Conservation (phyloP, 495 filamentous ascomycete species). For the Daldinia vernicosa region DNA sequence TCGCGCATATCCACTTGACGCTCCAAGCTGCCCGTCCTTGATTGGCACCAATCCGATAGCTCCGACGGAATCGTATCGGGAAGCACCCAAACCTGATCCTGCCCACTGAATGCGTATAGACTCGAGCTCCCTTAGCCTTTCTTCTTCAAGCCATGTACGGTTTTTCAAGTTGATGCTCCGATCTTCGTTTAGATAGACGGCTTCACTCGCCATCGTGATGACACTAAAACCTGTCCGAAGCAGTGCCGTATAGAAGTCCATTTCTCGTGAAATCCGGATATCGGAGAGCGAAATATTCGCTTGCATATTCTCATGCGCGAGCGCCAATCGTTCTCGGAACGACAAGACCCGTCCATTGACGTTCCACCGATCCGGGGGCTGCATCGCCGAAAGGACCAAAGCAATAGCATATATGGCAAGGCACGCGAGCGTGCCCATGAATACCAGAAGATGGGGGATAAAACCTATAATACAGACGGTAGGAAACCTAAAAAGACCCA, state of each 20-base stretch:
- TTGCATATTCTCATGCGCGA: constrained; percentile 88
- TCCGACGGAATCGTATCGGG: constrained; percentile 58
- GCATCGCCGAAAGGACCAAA: constrained; percentile 76
- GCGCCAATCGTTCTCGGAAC: constrained; percentile 59
- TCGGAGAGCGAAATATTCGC: constrained; percentile 84
- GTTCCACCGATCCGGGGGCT: constrained; percentile 54
- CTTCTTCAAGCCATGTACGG: constrained; percentile 94
- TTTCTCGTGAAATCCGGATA: constrained; percentile 78
- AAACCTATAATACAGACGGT: constrained; percentile 96
- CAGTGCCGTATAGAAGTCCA: constrained; percentile 94
- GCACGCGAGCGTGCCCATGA: constrained; percentile 80
- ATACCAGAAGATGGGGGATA: constrained; percentile 86
- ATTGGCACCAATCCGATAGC: constrained; percentile 62
- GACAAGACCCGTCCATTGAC: constrained; percentile 43
- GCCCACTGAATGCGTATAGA: constrained; percentile 63
- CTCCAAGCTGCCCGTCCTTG: constrained; percentile 53
- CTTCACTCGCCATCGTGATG: constrained; percentile 91
- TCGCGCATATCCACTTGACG: constrained; percentile 70
- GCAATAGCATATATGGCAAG: constrained; percentile 78
- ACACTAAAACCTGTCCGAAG: constrained; percentile 85
- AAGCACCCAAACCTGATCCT: constrained; percentile 52
- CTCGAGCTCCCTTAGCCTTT: constrained; percentile 72
- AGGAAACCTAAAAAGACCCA: constrained; percentile 76
- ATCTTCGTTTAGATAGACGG: constrained; percentile 94
- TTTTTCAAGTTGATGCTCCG: constrained; percentile 72